Conservation (phyloP, 164 flowering plant species). For the Saururus chinensis region DNA sequence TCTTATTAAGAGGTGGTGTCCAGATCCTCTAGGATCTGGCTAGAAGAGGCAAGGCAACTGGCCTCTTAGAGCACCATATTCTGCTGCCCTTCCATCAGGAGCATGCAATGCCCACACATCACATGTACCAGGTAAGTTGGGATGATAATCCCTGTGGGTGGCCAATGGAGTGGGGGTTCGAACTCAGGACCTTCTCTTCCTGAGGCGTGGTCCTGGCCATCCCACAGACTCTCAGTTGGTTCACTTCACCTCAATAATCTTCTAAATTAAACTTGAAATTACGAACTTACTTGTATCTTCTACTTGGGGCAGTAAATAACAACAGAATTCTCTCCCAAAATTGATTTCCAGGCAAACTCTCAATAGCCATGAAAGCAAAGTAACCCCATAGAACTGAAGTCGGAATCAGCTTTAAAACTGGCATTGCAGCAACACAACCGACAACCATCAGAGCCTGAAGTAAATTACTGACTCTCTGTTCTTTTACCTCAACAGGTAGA, state of each 20-base stretch:
- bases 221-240: neutral
- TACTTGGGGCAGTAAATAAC: slow-evolving; percentile 91
- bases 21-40: too few relatives aligned
- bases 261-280: neutral
- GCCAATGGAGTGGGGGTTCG: neutral
- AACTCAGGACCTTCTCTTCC: too few relatives aligned
- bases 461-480: slow-evolving; percentile 85
- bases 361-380: slow-evolving; percentile 98
- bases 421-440: slow-evolving; percentile 93
- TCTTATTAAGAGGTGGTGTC: too few relatives aligned
- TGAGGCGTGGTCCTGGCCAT: too few relatives aligned
- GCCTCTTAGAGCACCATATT: neutral
- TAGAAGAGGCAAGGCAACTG: neutral
- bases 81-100: too few relatives aligned
- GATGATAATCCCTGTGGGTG: neutral
- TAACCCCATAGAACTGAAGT: slow-evolving; percentile 98
- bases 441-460: slow-evolving; percentile 90
- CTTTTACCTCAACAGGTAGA: slow-evolving; percentile 87
- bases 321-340: slow-evolving; percentile 90
- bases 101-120: too few relatives aligned
- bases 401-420: slow-evolving; percentile 77
- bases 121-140: too few relatives aligned
- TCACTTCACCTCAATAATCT: neutral
- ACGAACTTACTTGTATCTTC: slow-evolving; percentile 73
- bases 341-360: slow-evolving; percentile 95